phyloP scores from a whole-genome alignment of 768 basidiomycete genomes.

The Pleurotus tuber-regium region DNA sequence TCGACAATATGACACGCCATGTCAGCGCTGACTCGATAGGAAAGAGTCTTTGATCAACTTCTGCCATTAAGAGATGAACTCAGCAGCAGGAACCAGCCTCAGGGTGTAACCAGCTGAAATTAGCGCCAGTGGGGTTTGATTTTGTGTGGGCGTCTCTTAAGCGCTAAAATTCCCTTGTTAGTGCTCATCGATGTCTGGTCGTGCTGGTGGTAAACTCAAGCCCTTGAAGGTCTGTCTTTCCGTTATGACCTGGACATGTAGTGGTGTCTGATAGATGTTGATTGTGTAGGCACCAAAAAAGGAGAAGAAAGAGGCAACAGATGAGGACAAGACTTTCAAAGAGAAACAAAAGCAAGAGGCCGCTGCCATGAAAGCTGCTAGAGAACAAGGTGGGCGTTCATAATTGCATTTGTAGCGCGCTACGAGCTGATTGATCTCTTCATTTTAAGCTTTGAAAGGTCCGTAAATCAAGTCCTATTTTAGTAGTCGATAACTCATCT shows the following conservation, averaged over 20 bases:
- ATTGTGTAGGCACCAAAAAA: conserved; percentile 74
- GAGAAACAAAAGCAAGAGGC: conserved; percentile 75
- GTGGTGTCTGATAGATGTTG: conserved; percentile 6
- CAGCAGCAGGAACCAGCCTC: too few species aligned
- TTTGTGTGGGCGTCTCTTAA: neutral
- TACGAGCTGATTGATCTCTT: conserved; percentile 9
- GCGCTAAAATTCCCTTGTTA: too few species aligned
- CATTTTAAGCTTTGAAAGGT: conserved; percentile 53
- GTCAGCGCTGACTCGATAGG: too few species aligned
- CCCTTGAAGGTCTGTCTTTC: conserved; percentile 67
- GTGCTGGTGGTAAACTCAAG: conserved; percentile 86
- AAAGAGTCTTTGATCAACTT: too few species aligned
- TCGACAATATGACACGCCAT: neutral
- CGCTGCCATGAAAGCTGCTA: conserved; percentile 69
- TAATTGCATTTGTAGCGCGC: neutral
- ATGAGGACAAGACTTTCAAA: conserved; percentile 73
- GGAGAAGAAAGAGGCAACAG: conserved; percentile 66
- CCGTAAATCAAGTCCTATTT: conserved; percentile 16
- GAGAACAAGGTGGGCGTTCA: conserved; percentile 61
- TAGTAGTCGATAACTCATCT: conserved; percentile 11
- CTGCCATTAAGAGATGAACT: too few species aligned
- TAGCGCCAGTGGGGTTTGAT: neutral
- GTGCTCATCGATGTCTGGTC: conserved; percentile 46
- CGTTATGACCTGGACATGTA: neutral
- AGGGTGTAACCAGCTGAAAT: neutral